These are phyloP conservation scores for Lactarius indigo DNA, from an alignment of 768 basidiomycete species.

Conservation along the genomic window DNA sequence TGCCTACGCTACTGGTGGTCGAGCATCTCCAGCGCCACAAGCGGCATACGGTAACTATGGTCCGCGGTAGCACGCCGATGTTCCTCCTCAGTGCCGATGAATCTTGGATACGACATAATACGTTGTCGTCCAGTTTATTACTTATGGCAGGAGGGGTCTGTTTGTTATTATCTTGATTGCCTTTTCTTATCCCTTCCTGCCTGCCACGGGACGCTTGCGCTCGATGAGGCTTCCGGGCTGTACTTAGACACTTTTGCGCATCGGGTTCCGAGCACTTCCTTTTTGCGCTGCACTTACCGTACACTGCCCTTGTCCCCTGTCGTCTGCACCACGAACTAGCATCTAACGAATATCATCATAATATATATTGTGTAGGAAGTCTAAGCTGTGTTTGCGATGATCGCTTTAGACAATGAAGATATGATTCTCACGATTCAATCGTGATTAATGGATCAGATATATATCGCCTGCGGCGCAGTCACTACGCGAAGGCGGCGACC, in stretches of 20 bases:
- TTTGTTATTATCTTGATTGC: not conserved
- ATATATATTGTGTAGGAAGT: constrained; percentile 9
- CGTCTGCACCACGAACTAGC: constrained; percentile 1
- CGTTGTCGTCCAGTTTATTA: not conserved
- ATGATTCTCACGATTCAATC: too few relatives aligned
- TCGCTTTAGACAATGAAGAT: not conserved
- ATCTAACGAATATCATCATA: constrained; percentile 5
- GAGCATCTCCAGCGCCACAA: constrained; percentile 46
- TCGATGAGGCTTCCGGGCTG: not conserved
- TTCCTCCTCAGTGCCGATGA: not conserved
- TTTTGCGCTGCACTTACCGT: not conserved
- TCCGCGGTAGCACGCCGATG: constrained; percentile 19
- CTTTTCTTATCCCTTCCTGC: not conserved
- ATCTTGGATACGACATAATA: not conserved
- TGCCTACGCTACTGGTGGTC: constrained; percentile 30
- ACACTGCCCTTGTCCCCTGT: not conserved
- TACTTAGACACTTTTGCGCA: not conserved
- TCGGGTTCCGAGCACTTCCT: not conserved
- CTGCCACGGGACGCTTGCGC: not conserved
- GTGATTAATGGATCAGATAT: too few relatives aligned
- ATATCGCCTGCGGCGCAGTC: not conserved
- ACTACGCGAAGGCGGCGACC: not conserved
- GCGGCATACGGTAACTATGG: constrained; percentile 38
- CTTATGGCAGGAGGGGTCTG: constrained; percentile 1
- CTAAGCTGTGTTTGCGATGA: not conserved